phyloP scores from a whole-genome alignment of 2,329 filamentous ascomycete genomes.

The Pyricularia grisea region DNA sequence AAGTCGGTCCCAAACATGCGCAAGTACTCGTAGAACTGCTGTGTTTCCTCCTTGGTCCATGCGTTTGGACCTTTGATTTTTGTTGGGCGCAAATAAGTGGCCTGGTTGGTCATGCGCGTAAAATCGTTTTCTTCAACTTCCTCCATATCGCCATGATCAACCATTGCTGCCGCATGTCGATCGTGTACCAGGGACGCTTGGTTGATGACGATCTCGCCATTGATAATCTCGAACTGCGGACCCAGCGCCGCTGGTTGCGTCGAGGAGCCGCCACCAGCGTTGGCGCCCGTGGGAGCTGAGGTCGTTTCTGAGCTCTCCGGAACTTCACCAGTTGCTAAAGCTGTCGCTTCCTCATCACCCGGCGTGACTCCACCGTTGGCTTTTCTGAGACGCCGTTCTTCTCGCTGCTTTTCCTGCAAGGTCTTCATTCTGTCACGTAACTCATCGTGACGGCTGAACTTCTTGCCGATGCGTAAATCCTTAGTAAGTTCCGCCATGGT shows the following conservation, averaged over 20 bases:
- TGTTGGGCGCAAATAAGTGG: constrained; percentile 52
- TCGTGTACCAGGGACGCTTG: constrained; percentile 59
- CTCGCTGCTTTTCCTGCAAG: constrained; percentile 19
- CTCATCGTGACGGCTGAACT: constrained; percentile 64
- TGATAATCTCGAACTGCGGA: constrained; percentile 52
- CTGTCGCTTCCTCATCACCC: constrained; percentile 9
- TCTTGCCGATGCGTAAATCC: constrained; percentile 62
- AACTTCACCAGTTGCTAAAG: constrained; percentile 4
- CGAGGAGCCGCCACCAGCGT: not conserved
- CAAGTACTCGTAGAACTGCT: constrained; percentile 67
- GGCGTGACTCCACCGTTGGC: constrained; percentile 13
- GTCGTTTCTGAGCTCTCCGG: constrained; percentile 1
- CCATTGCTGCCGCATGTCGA: constrained; percentile 52
- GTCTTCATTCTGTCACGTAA: constrained; percentile 58
- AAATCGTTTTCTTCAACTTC: constrained; percentile 72
- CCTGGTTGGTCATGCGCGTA: constrained; percentile 59
- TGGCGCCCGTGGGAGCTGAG: constrained; percentile 5
- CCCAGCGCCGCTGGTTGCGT: constrained; percentile 25
- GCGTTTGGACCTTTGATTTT: constrained; percentile 54
- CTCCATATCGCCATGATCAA: constrained; percentile 42
- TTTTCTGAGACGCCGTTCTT: constrained; percentile 27
- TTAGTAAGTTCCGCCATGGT: constrained; percentile 66
- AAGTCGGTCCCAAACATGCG: constrained; percentile 77
- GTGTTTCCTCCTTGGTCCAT: constrained; percentile 65
- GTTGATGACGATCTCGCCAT: constrained; percentile 65